phyloP scores from a whole-genome alignment of 2,329 filamentous ascomycete species.

The Aspergillus fischeri region DNA sequence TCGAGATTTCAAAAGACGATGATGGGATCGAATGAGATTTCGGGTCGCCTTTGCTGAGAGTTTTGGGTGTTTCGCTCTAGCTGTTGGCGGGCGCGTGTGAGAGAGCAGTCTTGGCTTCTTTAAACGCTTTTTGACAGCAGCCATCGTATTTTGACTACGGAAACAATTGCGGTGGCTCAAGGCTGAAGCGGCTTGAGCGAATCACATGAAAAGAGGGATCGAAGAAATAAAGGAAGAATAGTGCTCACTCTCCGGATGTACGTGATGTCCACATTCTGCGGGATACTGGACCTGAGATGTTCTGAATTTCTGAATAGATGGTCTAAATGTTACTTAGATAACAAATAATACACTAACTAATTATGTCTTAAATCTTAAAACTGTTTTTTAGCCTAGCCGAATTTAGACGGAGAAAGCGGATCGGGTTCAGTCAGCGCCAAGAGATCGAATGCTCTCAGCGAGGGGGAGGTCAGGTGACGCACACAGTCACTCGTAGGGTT shows the following conservation, averaged over 20 bases:
- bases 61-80: conserved; percentile 31
- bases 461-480: conserved; percentile 34
- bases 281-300: not conserved
- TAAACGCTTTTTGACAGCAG: conserved; percentile 24
- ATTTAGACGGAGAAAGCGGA: conserved; percentile 4
- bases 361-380: not conserved
- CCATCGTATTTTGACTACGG: conserved; percentile 18
- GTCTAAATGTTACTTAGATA: not conserved
- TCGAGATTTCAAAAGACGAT: conserved; percentile 55
- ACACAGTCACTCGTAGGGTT: conserved; percentile 35
- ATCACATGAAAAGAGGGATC: not conserved
- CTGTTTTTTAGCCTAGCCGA: conserved; percentile 2
- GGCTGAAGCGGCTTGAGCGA: not conserved
- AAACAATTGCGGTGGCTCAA: not conserved
- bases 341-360: not conserved
- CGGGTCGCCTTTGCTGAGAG: conserved; percentile 57
- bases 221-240: not conserved
- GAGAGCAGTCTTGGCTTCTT: conserved; percentile 40
- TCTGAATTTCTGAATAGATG: not conserved
- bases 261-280: not conserved
- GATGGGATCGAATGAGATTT: conserved; percentile 56
- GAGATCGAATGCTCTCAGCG: conserved; percentile 4
- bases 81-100: conserved; percentile 43
- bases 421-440: conserved; percentile 3
- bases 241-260: not conserved